These are phyloP conservation scores for Funneliformis geosporum DNA, from an alignment of 192 early-diverging fungal genomes.

Conservation along the genomic window DNA sequence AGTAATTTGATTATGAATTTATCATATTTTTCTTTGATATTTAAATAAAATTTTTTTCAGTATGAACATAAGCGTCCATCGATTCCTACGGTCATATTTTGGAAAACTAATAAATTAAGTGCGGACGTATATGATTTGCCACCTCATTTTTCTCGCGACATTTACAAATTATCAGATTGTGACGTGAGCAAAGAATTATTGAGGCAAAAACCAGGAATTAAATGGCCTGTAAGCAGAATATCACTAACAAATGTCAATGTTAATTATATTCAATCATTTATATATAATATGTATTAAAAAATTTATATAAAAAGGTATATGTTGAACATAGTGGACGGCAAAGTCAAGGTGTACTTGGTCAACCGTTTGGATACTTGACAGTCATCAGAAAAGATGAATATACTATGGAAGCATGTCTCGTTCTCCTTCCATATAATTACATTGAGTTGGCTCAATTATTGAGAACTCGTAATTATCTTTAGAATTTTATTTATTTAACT, in stretches of 20 bases:
- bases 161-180: conserved; percentile 7
- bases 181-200: background rate
- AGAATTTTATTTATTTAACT: background rate
- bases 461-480: background rate
- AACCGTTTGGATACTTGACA: conserved; percentile 15
- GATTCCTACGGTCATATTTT: conserved; percentile 4
- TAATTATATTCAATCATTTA: background rate
- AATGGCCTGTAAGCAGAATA: conserved; percentile 2
- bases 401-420: conserved; percentile 11
- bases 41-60: background rate
- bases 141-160: background rate
- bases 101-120: background rate
- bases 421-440: conserved; percentile 15
- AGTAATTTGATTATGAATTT: background rate
- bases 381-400: background rate
- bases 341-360: background rate
- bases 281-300: background rate
- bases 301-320: background rate
- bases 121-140: background rate
- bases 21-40: background rate
- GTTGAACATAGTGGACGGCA: background rate
- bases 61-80: background rate
- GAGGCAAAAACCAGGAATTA: background rate
- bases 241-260: background rate
- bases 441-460: background rate